These are phyloP conservation scores for Albugo candida DNA, from an alignment of 352 stramenopile species.

Conservation along the genomic window DNA sequence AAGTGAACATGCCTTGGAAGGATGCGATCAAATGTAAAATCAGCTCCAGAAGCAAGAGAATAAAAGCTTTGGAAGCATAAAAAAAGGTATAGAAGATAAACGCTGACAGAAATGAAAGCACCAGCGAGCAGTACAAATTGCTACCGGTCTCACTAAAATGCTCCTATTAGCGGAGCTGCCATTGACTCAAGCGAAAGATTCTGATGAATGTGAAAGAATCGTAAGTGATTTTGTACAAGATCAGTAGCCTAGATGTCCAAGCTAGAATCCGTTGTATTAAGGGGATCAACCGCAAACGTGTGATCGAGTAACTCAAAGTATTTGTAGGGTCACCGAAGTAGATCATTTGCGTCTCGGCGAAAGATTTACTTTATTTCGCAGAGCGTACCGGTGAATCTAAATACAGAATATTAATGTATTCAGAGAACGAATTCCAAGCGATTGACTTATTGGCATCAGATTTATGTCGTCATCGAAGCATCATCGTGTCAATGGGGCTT, in stretches of 20 bases:
- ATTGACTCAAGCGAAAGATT: conserved; percentile 1
- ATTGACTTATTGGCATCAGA: conserved; percentile 48
- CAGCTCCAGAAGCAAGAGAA: background rate
- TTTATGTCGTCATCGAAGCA: conserved; percentile 26
- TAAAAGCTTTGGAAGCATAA: too few species aligned
- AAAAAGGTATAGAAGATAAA: conserved; percentile 6
- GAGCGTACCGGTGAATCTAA: conserved; percentile 75
- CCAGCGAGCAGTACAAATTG: conserved; percentile 12
- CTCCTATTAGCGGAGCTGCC: background rate
- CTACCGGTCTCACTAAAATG: conserved; percentile 2
- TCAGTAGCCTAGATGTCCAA: conserved; percentile 39
- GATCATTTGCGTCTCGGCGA: conserved; percentile 43
- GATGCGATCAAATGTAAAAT: too few species aligned
- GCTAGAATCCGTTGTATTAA: conserved; percentile 49
- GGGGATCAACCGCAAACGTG: conserved; percentile 65
- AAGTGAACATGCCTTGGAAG: background rate
- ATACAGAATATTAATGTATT: conserved; percentile 76
- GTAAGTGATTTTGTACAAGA: conserved; percentile 24
- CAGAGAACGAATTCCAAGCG: conserved; percentile 69
- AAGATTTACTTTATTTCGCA: conserved; percentile 42
- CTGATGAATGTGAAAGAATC: conserved; percentile 27
- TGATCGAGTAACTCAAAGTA: conserved; percentile 47
- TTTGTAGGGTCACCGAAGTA: conserved; percentile 28
- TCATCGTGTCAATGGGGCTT: conserved; percentile 47
- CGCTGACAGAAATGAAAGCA: background rate